A percentile compares a stretch with the other conserved stretches of the same genome.
phyloP scores from a whole-genome alignment of 129 eudicot species.

The Deinandra increscens region DNA sequence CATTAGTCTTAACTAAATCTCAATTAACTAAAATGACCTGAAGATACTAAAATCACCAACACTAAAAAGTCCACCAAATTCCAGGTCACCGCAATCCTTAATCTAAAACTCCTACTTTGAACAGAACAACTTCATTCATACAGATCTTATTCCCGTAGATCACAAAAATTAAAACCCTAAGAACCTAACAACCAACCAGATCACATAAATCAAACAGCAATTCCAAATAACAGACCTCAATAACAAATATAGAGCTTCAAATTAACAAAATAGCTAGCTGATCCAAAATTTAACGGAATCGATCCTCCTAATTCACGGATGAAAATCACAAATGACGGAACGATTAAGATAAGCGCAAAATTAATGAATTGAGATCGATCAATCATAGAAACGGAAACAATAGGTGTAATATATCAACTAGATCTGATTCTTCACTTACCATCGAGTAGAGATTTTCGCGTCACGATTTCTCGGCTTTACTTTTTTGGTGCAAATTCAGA shows the following conservation, averaged over 20 bases:
- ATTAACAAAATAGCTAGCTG: neutral
- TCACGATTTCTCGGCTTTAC: slow-evolving; percentile 18
- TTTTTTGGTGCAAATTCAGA: slow-evolving; percentile 11
- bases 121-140: slow-evolving; percentile 1
- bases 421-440: slow-evolving; percentile 26
- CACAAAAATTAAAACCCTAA: slow-evolving; percentile 7
- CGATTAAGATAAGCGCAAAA: neutral
- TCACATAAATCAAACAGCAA: slow-evolving; percentile 11
- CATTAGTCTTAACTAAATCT: too few relatives aligned
- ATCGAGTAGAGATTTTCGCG: slow-evolving; percentile 6
- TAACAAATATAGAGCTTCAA: neutral
- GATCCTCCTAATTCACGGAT: neutral
- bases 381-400: neutral
- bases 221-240: neutral
- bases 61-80: neutral
- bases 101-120: neutral
- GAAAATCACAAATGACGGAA: slow-evolving; percentile 13
- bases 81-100: slow-evolving; percentile 14
- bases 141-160: slow-evolving; percentile 26
- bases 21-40: too few relatives aligned
- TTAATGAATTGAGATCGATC: neutral
- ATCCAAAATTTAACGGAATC: neutral
- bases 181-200: neutral
- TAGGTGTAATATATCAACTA: slow-evolving; percentile 5
- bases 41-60: too few relatives aligned